A percentile compares a stretch with the other conserved stretches of the same genome.
Evolutionary conservation across 805 yeast genomes (phyloP).

Genomic region (Isabelozyma rhagii): DNA sequence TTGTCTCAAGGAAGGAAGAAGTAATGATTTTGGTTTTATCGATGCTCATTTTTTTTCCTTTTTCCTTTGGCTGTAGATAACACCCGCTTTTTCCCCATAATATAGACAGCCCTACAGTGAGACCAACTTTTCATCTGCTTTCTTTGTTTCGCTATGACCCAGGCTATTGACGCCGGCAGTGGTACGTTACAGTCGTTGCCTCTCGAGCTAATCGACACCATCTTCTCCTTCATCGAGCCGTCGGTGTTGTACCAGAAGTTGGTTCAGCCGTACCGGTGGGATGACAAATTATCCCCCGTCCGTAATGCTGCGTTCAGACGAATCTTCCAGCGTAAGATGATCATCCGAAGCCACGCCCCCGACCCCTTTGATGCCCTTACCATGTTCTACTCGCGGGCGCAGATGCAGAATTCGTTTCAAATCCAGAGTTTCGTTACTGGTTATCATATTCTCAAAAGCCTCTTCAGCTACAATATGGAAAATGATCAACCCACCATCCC

Average conservation of each 20-base stretch:
- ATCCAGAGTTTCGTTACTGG: conserved; percentile 6
- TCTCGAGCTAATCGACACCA: conserved; percentile 4
- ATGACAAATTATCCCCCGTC: neutral
- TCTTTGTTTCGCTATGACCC: too few relatives aligned
- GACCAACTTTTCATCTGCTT: too few relatives aligned
- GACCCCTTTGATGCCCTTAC: neutral
- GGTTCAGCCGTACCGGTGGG: conserved; percentile 3
- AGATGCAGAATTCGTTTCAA: conserved; percentile 1
- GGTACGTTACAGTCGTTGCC: conserved; percentile 3
- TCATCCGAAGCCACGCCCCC: neutral
- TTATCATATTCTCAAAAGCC: conserved; percentile 4
- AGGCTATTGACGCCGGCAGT: too few relatives aligned
- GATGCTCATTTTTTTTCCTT: too few relatives aligned
- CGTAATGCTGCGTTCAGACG: conserved; percentile 6
- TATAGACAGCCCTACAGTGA: too few relatives aligned
- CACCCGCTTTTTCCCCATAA: too few relatives aligned
- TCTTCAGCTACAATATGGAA: conserved; percentile 6
- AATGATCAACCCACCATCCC: conserved; percentile 2
- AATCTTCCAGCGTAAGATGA: neutral
- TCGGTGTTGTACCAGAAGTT: conserved; percentile 7
- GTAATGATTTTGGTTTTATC: too few relatives aligned
- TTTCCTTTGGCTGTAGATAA: too few relatives aligned
- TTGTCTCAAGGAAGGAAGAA: too few relatives aligned
- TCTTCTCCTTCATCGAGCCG: conserved; percentile 5
- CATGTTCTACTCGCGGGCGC: neutral